Evolutionary conservation across 805 yeast species (phyloP).

Genomic region (Jamesozyma gamospora): DNA sequence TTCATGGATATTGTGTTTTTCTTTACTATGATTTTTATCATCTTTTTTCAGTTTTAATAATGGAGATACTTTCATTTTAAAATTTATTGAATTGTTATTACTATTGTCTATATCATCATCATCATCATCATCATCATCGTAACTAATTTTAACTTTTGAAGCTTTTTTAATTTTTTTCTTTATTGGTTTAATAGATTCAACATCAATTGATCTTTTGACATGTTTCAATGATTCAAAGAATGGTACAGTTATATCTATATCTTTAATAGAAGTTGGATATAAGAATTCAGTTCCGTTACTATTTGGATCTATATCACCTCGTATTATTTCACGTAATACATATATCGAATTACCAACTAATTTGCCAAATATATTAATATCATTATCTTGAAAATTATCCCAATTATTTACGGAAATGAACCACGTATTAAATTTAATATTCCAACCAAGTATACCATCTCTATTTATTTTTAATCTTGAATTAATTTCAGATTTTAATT

Average conservation of each 20-base stretch:
- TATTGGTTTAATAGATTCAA: slow-evolving; percentile 3
- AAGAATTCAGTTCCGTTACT: slow-evolving; percentile 36
- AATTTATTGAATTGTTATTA: slow-evolving; percentile 3
- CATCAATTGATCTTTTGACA: slow-evolving; percentile 1
- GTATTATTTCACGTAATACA: slow-evolving; percentile 40
- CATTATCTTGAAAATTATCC: slow-evolving; percentile 35
- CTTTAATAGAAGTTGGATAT: slow-evolving; percentile 40
- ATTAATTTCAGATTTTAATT: slow-evolving; percentile 35
- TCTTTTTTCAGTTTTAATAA: neutral
- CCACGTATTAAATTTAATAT: slow-evolving; percentile 27
- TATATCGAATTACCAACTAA: slow-evolving; percentile 48
- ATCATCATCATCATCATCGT: slow-evolving; percentile 33
- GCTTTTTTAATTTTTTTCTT: slow-evolving; percentile 17
- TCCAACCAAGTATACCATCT: slow-evolving; percentile 49
- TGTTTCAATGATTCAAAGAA: slow-evolving; percentile 32
- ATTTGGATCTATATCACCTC: slow-evolving; percentile 34
- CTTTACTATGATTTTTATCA: neutral
- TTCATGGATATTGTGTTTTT: neutral
- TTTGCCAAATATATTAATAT: slow-evolving; percentile 45
- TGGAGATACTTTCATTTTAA: slow-evolving; percentile 11
- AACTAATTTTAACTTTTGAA: slow-evolving; percentile 28
- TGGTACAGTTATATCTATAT: slow-evolving; percentile 35
- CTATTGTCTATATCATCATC: slow-evolving; percentile 27
- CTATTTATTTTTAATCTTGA: slow-evolving; percentile 40
- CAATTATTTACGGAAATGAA: slow-evolving; percentile 43